A percentile compares a stretch with the other conserved stretches of the same genome.
Evolutionary conservation across 2,329 filamentous ascomycete species (phyloP).

Genomic region (Colletotrichum spaethianum): DNA sequence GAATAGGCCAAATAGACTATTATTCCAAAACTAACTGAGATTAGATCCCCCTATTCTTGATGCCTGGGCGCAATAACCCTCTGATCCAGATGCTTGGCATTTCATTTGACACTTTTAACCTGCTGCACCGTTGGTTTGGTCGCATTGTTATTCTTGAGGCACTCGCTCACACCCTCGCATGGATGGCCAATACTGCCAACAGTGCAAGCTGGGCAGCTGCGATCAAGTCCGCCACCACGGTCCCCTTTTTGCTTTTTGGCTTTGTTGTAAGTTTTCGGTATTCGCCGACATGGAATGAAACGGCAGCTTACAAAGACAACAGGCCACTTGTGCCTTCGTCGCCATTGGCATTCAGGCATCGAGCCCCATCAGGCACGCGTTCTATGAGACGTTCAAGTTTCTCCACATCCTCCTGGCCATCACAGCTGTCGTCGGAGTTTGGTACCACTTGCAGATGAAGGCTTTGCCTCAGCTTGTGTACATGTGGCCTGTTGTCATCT

Average conservation of each 20-base stretch:
- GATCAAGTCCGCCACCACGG: slow-evolving; percentile 53
- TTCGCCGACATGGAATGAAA: neutral
- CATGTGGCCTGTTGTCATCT: slow-evolving; percentile 72
- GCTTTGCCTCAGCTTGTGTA: slow-evolving; percentile 70
- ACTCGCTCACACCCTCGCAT: slow-evolving; percentile 75
- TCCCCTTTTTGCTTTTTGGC: slow-evolving; percentile 70
- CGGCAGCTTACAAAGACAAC: slow-evolving; percentile 40
- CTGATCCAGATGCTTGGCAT: slow-evolving; percentile 80
- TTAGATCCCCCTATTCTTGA: slow-evolving; percentile 76
- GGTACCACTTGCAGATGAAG: slow-evolving; percentile 74
- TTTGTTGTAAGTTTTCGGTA: slow-evolving; percentile 69
- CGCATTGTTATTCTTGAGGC: slow-evolving; percentile 81
- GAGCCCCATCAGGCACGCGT: slow-evolving; percentile 81
- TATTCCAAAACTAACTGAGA: slow-evolving; percentile 25
- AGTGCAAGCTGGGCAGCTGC: slow-evolving; percentile 63
- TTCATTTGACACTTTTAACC: slow-evolving; percentile 87
- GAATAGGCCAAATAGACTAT: neutral
- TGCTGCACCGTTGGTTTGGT: slow-evolving; percentile 86
- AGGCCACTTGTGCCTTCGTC: slow-evolving; percentile 73
- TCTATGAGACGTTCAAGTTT: slow-evolving; percentile 84
- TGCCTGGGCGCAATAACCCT: slow-evolving; percentile 84
- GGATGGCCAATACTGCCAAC: slow-evolving; percentile 60
- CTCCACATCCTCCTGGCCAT: slow-evolving; percentile 77
- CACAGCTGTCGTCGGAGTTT: slow-evolving; percentile 73
- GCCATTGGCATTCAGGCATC: slow-evolving; percentile 77